These are phyloP conservation scores for Pythium folliculosum DNA, from an alignment of 352 stramenopile species.

Conservation along the genomic window DNA sequence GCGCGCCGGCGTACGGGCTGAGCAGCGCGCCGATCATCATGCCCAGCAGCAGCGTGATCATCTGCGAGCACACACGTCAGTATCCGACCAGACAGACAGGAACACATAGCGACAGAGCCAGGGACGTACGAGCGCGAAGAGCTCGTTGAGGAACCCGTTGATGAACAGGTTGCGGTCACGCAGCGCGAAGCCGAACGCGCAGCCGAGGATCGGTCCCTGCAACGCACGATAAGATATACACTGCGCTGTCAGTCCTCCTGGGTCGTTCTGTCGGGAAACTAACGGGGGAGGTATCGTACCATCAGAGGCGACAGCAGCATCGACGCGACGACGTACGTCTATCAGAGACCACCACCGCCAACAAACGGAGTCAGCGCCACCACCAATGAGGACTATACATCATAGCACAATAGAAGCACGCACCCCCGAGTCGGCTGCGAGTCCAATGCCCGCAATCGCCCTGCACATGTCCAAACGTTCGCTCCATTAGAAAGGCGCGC, in stretches of 20 bases:
- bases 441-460: slow-evolving; percentile 75
- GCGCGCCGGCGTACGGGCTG: slow-evolving; percentile 69
- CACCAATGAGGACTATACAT: background rate
- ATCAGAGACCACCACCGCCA: background rate
- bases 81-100: background rate
- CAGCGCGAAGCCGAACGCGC: slow-evolving; percentile 79
- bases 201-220: slow-evolving; percentile 81
- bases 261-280: background rate
- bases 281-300: too few species aligned
- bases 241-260: background rate
- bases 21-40: slow-evolving; percentile 82
- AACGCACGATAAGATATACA: background rate
- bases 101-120: background rate
- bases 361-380: background rate
- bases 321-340: slow-evolving; percentile 86
- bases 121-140: slow-evolving; percentile 67
- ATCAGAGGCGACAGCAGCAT: slow-evolving; percentile 89
- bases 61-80: slow-evolving; percentile 29
- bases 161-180: slow-evolving; percentile 82
- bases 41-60: slow-evolving; percentile 74
- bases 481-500: too few species aligned
- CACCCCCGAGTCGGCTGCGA: slow-evolving; percentile 76
- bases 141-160: slow-evolving; percentile 80
- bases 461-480: slow-evolving; percentile 27
- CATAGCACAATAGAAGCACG: background rate